Evolutionary conservation across 805 yeast species (phyloP), one percentile per base, ranked within the genome.

Genomic region (Yamadazyma sp.): DNA sequence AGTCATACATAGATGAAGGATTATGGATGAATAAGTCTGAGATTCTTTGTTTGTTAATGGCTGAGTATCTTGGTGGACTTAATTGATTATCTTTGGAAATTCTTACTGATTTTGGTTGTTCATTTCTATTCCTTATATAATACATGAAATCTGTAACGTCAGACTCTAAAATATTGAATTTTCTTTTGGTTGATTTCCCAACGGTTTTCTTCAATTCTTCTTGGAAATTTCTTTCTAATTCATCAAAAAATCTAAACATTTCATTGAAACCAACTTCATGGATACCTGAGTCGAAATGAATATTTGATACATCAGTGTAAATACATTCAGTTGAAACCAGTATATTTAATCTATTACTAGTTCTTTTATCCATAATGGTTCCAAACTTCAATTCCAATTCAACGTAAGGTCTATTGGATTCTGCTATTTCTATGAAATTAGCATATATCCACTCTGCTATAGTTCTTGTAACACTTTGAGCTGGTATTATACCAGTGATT

Each of bases 361-460:
- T 62, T 14, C 65, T 70, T 42, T 79, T 80, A 43, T 80, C 82
- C 62, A 80, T 75, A 18, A 85, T 75, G 13, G 77, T 67, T 4
- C 94, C 94, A 47, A 82, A 75, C 52, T 84, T 84, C 51, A 82
- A 65, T 59, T 85, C 94, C 48, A 85, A 59, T 62, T 85, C 94
- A 19, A 84, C 68, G 42, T 52, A 48, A 48, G 66, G 75, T 15
- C 80, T 68, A 48, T 70, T 73, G 26, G 75, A 75, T 15, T 62
- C 64, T 25, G 77, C 74, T 25, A 86, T 72, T 22, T 85, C 85
- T 29, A 71, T 70, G 30, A 87, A 69, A 43, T 85, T 82, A 13
- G 94, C 88, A 68, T 83, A 88, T 7, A 89, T 71, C 97, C 97
- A 89, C 48, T 82, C 86, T 15, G 93, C 83, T 5, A 89, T 78